Conservation (phyloP, 2,329 filamentous ascomycete genomes). For the Magnaporthiopsis incrustans region DNA sequence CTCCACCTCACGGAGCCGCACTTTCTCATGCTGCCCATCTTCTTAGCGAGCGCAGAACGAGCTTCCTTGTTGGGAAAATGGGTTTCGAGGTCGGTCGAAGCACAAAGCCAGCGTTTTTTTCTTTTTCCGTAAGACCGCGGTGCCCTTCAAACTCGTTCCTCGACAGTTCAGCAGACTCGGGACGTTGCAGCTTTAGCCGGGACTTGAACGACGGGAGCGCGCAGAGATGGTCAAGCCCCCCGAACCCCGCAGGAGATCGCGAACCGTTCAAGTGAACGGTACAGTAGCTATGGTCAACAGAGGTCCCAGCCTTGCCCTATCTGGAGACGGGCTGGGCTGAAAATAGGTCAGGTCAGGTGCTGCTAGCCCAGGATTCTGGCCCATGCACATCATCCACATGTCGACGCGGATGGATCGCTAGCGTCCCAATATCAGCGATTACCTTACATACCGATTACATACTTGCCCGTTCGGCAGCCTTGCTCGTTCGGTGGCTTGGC, state of each 20-base stretch:
- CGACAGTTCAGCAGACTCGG: too few species aligned
- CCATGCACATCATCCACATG: neutral
- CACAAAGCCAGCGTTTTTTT: neutral
- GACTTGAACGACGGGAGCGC: neutral
- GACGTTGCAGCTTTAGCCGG: too few species aligned
- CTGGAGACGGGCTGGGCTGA: neutral
- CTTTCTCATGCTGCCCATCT: neutral
- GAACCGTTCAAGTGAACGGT: neutral
- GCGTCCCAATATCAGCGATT: neutral
- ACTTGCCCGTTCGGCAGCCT: neutral
- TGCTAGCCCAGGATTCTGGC: neutral
- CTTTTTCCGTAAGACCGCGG: too few species aligned
- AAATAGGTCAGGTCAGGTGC: neutral
- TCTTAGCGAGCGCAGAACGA: neutral
- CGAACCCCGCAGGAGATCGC: neutral
- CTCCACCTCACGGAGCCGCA: neutral
- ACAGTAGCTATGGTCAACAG: too few species aligned
- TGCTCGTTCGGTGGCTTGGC: neutral
- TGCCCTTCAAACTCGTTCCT: too few species aligned
- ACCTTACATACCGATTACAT: neutral
- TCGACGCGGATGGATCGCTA: neutral
- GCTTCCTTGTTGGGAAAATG: neutral
- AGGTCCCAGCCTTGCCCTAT: neutral
- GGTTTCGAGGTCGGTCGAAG: neutral
- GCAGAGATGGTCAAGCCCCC: neutral